phyloP scores from a whole-genome alignment of 2,329 filamentous ascomycete species.

The Fusarium tjaetaba region DNA sequence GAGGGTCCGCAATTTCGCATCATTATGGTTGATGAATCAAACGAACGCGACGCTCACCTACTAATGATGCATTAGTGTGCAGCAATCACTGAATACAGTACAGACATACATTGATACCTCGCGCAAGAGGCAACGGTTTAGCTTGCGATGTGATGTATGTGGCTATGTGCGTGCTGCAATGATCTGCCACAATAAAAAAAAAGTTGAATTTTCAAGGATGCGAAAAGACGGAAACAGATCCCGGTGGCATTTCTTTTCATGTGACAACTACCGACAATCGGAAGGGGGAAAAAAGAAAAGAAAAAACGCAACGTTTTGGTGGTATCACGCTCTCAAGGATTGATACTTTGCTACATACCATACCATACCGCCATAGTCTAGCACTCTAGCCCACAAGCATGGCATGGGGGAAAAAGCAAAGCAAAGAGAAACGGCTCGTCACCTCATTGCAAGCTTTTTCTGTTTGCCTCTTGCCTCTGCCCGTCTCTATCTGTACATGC shows the following conservation, averaged over 20 bases:
- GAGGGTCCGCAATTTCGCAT: conserved; percentile 7
- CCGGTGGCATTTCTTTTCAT: conserved; percentile 13
- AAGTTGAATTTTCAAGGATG: neutral
- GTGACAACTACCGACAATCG: conserved; percentile 39
- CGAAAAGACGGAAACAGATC: neutral
- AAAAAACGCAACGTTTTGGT: conserved; percentile 15
- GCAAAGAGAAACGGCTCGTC: conserved; percentile 28
- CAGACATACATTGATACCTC: neutral
- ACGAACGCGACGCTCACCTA: neutral
- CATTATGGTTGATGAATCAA: conserved; percentile 1
- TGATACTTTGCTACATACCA: conserved; percentile 20
- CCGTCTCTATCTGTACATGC: neutral
- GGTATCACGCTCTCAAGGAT: conserved; percentile 33
- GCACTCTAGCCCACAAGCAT: conserved; percentile 10
- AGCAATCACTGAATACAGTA: neutral
- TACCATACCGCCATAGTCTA: conserved; percentile 20
- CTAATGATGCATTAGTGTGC: conserved; percentile 6
- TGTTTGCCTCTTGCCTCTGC: neutral
- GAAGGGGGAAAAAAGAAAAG: conserved; percentile 34
- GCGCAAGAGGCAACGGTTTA: conserved; percentile 25
- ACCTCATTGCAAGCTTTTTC: conserved; percentile 14
- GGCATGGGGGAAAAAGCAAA: neutral
- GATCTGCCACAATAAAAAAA: neutral
- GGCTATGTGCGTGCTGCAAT: neutral
- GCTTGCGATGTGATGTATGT: neutral